Base-by-base conservation (phyloP, 1,139 yeast genomes). In the Hanseniaspora sp. region DNA sequence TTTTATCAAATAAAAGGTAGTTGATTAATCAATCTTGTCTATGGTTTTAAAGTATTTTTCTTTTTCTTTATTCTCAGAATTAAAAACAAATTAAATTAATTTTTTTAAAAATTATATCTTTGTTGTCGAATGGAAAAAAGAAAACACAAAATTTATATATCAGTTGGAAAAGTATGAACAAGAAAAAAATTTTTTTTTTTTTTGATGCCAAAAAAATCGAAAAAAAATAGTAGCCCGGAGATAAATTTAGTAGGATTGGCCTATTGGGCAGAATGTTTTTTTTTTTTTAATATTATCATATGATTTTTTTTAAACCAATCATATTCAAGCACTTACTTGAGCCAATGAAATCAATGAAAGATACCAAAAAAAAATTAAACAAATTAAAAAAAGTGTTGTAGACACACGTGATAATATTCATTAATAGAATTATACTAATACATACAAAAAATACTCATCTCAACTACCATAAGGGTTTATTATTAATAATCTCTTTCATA, bases 381-480 rank as follows among this genome's bases (percentile, higher is more conserved):
- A 13, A 3, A 33, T 9, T 3, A 2, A 5, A 3, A 33, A 33
- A 33, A 33, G 35, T 33, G 13, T 11, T 9, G 5, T 5, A 33
- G 11, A 33, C 13, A 33, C 35, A 33, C 35, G 35, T 33, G 35
- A 33, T 33, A 13, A 9, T 33, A 33, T 33, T 33, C 23, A 23
- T 3, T 23, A 23, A 23, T 3, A 23, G 3, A 2, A 9, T 9
- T 33, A 33, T 33, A 11, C 5, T 11, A 33, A 13, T 13, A 13
- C 5, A 33, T 9, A 33, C 3, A n/a, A n/a, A n/a, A n/a, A n/a
- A 33, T 33, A 13, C 35, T 13, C 17, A 3, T 33, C 17, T 7
- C 17, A n/a, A 41, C 18, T 31, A 51, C 54, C 54, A 51, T 15
- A 51, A 28, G 11, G 29, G 34, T 37, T 38, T 44, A 31, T 44